A percentile compares a stretch with the other conserved stretches of the same genome.
Evolutionary conservation across 202 grass and related monocot genomes (phyloP).

Genomic region (Bolboschoenoplectus hybrid): DNA sequence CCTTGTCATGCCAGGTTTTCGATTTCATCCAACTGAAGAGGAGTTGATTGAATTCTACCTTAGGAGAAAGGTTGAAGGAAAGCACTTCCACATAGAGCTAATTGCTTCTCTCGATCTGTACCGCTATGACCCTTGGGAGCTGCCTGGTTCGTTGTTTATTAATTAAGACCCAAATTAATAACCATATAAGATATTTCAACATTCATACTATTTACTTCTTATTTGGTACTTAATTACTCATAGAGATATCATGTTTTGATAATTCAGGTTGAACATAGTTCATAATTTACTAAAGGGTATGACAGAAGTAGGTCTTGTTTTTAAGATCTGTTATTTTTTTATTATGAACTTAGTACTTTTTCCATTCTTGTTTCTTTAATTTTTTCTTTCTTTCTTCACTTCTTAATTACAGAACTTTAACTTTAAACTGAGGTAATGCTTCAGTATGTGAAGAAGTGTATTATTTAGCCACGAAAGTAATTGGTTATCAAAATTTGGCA

Average conservation of each 20-base stretch:
- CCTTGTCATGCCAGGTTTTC: conserved; percentile 89
- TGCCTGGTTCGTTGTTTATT: conserved; percentile 58
- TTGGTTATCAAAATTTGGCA: neutral
- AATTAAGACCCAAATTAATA: conserved; percentile 8
- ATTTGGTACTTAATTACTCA: neutral
- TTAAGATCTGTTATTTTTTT: neutral
- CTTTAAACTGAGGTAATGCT: neutral
- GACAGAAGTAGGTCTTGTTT: neutral
- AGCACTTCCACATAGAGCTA: conserved; percentile 90
- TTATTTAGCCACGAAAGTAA: neutral
- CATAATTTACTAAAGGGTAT: neutral
- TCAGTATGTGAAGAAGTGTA: neutral
- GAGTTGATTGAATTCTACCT: conserved; percentile 99
- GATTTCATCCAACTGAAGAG: conserved; percentile 96
- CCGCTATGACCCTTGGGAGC: conserved; percentile 93
- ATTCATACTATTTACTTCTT: conserved; percentile 2
- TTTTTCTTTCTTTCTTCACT: conserved; percentile 5
- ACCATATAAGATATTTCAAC: neutral
- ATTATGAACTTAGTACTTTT: neutral
- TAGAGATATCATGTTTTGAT: neutral
- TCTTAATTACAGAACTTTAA: neutral
- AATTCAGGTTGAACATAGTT: conserved; percentile 22
- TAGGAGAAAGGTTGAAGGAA: conserved; percentile 87
- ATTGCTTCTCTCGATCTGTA: conserved; percentile 87
- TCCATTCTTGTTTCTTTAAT: neutral